phyloP scores from a whole-genome alignment of 2,329 filamentous ascomycete species.

The Sporothrix sp. region DNA sequence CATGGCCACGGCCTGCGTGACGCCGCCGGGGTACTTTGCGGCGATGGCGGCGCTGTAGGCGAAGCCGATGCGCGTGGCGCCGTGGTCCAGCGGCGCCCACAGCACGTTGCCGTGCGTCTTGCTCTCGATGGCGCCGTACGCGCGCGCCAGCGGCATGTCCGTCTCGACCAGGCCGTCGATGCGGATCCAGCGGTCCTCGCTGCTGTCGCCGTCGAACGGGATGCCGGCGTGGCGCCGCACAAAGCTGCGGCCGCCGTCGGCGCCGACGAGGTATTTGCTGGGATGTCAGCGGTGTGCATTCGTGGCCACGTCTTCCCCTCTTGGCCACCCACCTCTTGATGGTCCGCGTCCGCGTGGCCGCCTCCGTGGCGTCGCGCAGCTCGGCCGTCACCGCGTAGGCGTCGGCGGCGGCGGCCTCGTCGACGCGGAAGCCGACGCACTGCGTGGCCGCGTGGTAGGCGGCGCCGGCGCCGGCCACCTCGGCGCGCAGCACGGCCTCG shows the following conservation, averaged over 20 bases:
- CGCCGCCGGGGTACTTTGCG: slow-evolving; percentile 25
- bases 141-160: slow-evolving; percentile 37
- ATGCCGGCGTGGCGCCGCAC: slow-evolving; percentile 37
- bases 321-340: slow-evolving; percentile 48
- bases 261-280: slow-evolving; percentile 40
- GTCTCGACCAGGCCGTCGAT: slow-evolving; percentile 41
- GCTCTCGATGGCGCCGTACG: slow-evolving; percentile 38
- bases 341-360: slow-evolving; percentile 48
- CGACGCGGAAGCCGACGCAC: slow-evolving; percentile 29
- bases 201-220: slow-evolving; percentile 38
- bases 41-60: slow-evolving; percentile 36
- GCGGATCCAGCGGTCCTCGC: slow-evolving; percentile 43
- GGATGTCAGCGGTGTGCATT: not conserved
- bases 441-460: slow-evolving; percentile 27
- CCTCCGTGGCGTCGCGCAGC: slow-evolving; percentile 63
- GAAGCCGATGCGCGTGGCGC: slow-evolving; percentile 43
- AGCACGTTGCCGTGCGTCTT: slow-evolving; percentile 45
- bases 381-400: slow-evolving; percentile 82
- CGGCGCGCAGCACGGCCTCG: slow-evolving; percentile 41
- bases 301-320: not conserved
- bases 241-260: slow-evolving; percentile 40
- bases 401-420: slow-evolving; percentile 72
- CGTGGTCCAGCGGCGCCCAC: slow-evolving; percentile 44
- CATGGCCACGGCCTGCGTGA: slow-evolving; percentile 43
- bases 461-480: slow-evolving; percentile 28